Evolutionary conservation across 805 yeast species (phyloP).

Genomic region (Candida dajiaensis): DNA sequence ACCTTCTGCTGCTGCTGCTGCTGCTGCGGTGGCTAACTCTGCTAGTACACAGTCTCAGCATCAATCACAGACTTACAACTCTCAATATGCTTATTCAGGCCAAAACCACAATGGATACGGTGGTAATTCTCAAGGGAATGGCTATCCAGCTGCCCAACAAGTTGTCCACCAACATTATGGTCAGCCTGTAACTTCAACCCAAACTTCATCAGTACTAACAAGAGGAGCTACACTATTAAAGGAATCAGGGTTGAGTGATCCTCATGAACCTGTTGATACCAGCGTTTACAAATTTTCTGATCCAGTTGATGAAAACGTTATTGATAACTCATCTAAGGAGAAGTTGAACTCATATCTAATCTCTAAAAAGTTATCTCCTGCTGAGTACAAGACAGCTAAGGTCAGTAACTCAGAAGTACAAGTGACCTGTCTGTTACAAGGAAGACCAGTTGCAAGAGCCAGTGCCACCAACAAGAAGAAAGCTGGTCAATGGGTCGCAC

Average conservation of each 20-base stretch:
- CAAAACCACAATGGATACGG: background rate
- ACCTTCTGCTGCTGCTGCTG: too few species aligned
- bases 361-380: conserved; percentile 7
- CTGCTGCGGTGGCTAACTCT: too few species aligned
- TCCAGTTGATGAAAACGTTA: background rate
- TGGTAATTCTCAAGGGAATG: background rate
- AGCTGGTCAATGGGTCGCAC: conserved; percentile 20
- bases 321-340: conserved; percentile 14
- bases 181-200: background rate
- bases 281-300: background rate
- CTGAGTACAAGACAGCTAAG: conserved; percentile 16
- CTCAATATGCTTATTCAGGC: background rate
- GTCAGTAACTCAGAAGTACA: conserved; percentile 14
- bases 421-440: conserved; percentile 12
- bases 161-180: background rate
- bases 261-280: background rate
- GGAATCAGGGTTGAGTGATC: background rate
- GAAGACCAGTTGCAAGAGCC: conserved; percentile 11
- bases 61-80: background rate
- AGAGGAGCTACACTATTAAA: background rate
- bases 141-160: background rate
- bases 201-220: background rate
- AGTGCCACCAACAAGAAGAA: conserved; percentile 16
- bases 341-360: conserved; percentile 10
- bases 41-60: background rate